Evolutionary conservation across 2,329 filamentous ascomycete species (phyloP), one percentile per base, ranked within the genome.

Genomic region (Leptographium galeiforme): DNA sequence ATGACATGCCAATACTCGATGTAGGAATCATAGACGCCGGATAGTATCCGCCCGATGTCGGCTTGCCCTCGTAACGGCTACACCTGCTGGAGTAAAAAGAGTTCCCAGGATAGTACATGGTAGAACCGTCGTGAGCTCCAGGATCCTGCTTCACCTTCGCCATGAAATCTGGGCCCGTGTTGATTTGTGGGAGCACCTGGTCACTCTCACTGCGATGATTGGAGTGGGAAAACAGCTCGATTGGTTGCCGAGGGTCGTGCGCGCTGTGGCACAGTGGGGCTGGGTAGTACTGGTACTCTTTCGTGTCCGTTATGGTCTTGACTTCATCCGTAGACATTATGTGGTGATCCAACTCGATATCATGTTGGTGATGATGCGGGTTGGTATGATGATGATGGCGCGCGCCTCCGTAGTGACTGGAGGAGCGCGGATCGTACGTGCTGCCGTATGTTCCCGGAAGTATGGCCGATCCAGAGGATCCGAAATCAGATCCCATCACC

Each of bases 251-350:
- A 1, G 69, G 63, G 48, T 77, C 72, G 33, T 68, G 63, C 4
- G 70, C 66, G 19, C 64, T 65, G 48, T 79, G 75, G 58, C 77
- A 79, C 48, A 78, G 70, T 3, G 74, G 59, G 0, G 67, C 67
- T 0, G 75, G 73, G 57, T 74, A 80, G 59, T 81, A 80, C 54
- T 77, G 72, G 56, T 80, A 81, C 0, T 70, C 72, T 57, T 77
- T 78, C 14, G 69, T 63, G 13, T 65, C 69, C 0, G 71, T 67
- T 44, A 79, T 72, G 2, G 68, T 63, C 61, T 79, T 78, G 19
- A 71, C 69, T 12, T 79, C 74, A 18, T 79, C 74, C 1, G 72
- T 57, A 8, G 74, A 68, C 39, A 81, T 73, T 53, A 76, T 70
- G 1, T 44, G 50, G 6, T 74, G 67, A 48, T 81, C 77, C 50